phyloP scores from a whole-genome alignment of 495 filamentous ascomycete genomes.

The Aspergillus indologenus region DNA sequence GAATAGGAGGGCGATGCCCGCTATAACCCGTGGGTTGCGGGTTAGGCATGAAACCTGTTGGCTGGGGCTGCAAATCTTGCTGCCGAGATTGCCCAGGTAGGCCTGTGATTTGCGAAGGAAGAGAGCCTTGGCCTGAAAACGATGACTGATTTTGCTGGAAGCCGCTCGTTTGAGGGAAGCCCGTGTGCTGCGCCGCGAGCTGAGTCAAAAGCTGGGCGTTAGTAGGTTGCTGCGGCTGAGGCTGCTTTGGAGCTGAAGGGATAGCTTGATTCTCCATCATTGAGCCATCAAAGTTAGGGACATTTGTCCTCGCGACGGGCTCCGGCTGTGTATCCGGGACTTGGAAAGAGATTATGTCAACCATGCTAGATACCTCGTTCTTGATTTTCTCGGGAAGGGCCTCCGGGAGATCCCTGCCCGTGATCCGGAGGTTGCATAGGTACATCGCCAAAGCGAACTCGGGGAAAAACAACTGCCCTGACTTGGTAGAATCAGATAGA shows the following conservation, averaged over 20 bases:
- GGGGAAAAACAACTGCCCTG: constrained; percentile 93
- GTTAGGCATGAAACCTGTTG: constrained; percentile 49
- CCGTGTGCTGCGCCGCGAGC: constrained; percentile 68
- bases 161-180: constrained; percentile 58
- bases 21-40: constrained; percentile 62
- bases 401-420: constrained; percentile 75
- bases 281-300: constrained; percentile 72
- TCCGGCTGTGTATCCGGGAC: constrained; percentile 70
- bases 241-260: constrained; percentile 77
- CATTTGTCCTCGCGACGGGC: constrained; percentile 58
- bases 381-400: constrained; percentile 77
- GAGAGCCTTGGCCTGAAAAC: constrained; percentile 13
- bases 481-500: constrained; percentile 94
- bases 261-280: constrained; percentile 59
- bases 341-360: constrained; percentile 97
- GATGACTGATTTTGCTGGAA: constrained; percentile 37
- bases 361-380: constrained; percentile 99
- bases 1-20: constrained; percentile 85
- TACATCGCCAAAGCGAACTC: constrained; percentile 99
- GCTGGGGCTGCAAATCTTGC: constrained; percentile 44
- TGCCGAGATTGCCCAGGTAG: constrained; percentile 41
- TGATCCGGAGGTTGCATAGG: constrained; percentile 89
- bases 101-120: constrained; percentile 41
- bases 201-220: constrained; percentile 76
- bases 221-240: constrained; percentile 72